Conservation (phyloP, 1,139 yeast genomes). For the Saccharomyces hybrid region DNA sequence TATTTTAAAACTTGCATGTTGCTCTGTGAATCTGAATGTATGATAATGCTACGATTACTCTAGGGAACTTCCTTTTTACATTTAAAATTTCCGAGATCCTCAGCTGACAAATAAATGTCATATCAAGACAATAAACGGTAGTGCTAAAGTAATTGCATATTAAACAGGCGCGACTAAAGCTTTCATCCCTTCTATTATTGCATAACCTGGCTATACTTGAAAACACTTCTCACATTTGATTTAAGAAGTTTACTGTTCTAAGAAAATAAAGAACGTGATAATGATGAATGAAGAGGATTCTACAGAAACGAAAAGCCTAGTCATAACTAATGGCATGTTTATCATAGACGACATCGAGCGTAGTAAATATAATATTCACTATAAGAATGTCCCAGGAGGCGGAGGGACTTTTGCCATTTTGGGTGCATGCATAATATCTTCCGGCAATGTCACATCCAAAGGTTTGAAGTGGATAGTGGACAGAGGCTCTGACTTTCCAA, state of each 20-base stretch:
- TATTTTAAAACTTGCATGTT: background rate
- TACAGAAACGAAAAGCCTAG: constrained; percentile 18
- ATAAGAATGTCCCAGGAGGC: constrained; percentile 68
- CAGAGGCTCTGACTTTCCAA: constrained; percentile 72
- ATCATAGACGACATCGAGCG: constrained; percentile 74
- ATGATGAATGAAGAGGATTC: background rate
- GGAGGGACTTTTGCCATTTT: constrained; percentile 79
- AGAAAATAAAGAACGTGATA: background rate
- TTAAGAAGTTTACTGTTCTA: background rate
- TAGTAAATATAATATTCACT: constrained; percentile 36
- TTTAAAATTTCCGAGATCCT: background rate
- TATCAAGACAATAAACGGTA: background rate
- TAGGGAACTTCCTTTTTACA: background rate
- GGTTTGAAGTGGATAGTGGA: constrained; percentile 66
- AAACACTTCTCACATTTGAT: background rate
- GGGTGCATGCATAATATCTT: constrained; percentile 57
- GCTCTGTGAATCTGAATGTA: background rate
- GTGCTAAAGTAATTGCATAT: background rate
- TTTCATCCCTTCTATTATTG: background rate
- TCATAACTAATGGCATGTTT: constrained; percentile 77
- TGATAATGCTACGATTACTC: background rate
- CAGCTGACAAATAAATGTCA: background rate
- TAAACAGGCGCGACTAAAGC: background rate
- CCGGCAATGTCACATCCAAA: constrained; percentile 30
- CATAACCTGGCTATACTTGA: background rate